Base-by-base conservation (phyloP, 208 protist species). In the Trichomonas gallinae region DNA sequence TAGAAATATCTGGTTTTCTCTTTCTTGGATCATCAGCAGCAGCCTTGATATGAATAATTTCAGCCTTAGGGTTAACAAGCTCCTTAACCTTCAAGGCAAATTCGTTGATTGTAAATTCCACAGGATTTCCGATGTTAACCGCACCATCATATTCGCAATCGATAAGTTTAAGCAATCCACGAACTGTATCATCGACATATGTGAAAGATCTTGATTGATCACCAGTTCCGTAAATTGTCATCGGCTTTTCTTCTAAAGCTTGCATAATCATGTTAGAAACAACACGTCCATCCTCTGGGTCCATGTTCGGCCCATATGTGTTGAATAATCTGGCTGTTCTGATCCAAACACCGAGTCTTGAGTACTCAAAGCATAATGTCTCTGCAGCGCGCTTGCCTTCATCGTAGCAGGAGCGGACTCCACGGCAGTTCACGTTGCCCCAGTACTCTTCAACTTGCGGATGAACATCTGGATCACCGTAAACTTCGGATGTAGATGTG, bases 271-370 rank as follows among this genome's bases (percentile, higher is more conserved):
- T 99, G 97, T 99, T 99, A 96, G 97, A 98, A 26, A 99, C 98
- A 40, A 99, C 98, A 51, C 99, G 98, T 11, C 98, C 99, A 96
- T 99, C 99, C 85, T 98, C 97, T 83, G 98, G 98, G 96, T 98
- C 98, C 98, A 99, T 99, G 44, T 98, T 97, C 8, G 99, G 99
- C 26, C 99, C 97, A 34, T 99, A 99, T 11, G 99, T 99, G 97
- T 99, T 99, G 97, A 99, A 99, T 97, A 99, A 99, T 45, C 99
- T 98, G 8, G 98, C 98, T 15, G 99, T 98, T 26, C 98, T 97
- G 34, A 97, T 96, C 21, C 97, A 13, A 36, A 93, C 98, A n/a
- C 93, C 96, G 63, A 96, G 96, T 48, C 98, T 97, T 93, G 98
- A 91, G 96, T 98, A 99, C 38, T 99, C 98, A 97, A 98, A 98